A percentile compares a stretch with the other conserved stretches of the same genome.
These are phyloP conservation scores for Lyophyllum shimeji DNA, from an alignment of 768 basidiomycete species.

Conservation along the genomic window DNA sequence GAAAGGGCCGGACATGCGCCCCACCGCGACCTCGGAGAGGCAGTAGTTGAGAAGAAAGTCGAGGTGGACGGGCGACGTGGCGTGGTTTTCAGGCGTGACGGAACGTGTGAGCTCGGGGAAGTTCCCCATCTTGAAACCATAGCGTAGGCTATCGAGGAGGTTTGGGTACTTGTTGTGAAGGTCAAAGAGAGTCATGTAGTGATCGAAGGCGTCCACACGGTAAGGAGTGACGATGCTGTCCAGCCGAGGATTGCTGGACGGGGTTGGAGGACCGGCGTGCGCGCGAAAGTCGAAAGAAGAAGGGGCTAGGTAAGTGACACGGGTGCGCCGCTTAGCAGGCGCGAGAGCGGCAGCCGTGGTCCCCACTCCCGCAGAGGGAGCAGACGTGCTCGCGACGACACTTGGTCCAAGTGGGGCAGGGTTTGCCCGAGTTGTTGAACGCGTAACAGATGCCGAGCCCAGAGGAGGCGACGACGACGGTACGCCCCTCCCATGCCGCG, in stretches of 20 bases:
- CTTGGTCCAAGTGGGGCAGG: background rate
- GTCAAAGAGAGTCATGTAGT: no score
- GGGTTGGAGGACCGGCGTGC: background rate
- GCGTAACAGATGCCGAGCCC: background rate
- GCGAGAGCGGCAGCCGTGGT: constrained; percentile 15
- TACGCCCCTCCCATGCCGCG: constrained; percentile 1
- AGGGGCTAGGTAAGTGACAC: background rate
- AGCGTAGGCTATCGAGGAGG: constrained; percentile 25
- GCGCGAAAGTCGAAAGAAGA: background rate
- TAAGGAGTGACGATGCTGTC: constrained; percentile 30
- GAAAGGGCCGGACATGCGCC: background rate
- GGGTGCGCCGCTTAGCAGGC: constrained; percentile 9
- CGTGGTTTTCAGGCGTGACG: constrained; percentile 3
- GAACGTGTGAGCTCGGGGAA: constrained; percentile 21
- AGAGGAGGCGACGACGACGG: constrained; percentile 12
- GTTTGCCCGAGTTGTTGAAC: background rate
- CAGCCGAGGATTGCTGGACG: constrained; percentile 19
- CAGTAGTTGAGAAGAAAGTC: background rate
- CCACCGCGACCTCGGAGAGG: background rate
- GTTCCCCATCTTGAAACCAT: constrained; percentile 33
- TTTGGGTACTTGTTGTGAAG: constrained; percentile 24
- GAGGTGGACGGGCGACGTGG: background rate
- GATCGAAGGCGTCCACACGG: background rate
- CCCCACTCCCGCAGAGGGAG: background rate
- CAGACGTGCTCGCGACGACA: background rate